Evolutionary conservation across 2,329 filamentous ascomycete species (phyloP), one percentile per base, ranked within the genome.

Genomic region (Trichoderma sp.): DNA sequence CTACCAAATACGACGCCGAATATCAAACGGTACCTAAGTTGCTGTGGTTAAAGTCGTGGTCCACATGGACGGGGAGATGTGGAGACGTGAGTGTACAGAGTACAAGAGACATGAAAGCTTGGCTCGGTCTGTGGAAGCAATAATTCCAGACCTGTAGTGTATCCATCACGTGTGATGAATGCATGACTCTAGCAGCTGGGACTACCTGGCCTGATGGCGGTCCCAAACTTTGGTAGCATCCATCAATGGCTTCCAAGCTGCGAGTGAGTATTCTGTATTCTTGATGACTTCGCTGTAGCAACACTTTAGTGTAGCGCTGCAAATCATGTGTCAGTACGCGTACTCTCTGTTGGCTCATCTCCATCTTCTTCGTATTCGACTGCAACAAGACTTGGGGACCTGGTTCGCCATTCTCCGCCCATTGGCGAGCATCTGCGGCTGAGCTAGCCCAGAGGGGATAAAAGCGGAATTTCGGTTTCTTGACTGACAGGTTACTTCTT

Each of bases 381-480:
- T 10, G 43, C 21, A 46, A 30, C 14, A 26, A n/a, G 37, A 18
- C 24, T n/a, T n/a, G 43, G 18, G 7, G 18, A 24, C 34, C 37
- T 32, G 5, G 37, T 32, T n/a, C 21, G 49, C 39, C n/a, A 1
- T 46, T 32, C 43, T 59, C 55, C 65, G 59, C 65, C 43, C 14
- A 28, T 30, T 28, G 16, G 55, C 65, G 30, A 67, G 65, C 65
- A 59, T 52, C 30, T 30, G 65, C 55, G 51, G 58, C 4, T 43
- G 18, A 26, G 51, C 66, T 68, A 68, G 59, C 66, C 49, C 3
- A 18, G 13, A 30, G 34, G 49, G 30, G 52, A 39, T 24, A 32
- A 59, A 37, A 21, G 59, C 30, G 66, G 58, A 26, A n/a, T 13
- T 58, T 63, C 51, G 60, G 59, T 37, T 46, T 70, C 24, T 56